Evolutionary conservation across 2,329 filamentous ascomycete species (phyloP).

Genomic region (Aspergillus bombycis): DNA sequence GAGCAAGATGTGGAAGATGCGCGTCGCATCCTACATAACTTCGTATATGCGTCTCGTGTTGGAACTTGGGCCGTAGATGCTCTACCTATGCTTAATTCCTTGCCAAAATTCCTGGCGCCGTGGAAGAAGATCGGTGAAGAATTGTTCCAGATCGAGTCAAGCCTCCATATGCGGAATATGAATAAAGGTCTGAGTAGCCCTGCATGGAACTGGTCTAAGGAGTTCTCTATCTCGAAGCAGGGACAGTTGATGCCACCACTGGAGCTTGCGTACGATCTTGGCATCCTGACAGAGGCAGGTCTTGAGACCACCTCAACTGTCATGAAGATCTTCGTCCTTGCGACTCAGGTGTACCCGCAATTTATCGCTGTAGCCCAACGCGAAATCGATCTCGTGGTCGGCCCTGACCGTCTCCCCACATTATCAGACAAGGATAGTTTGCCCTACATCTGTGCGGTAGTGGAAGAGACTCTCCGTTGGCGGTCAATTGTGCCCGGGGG

Average conservation of each 20-base stretch:
- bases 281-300: constrained; percentile 52
- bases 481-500: constrained; percentile 45
- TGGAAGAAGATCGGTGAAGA: constrained; percentile 39
- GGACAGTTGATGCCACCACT: constrained; percentile 46
- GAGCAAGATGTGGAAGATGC: constrained; percentile 51
- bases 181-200: constrained; percentile 10
- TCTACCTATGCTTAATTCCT: constrained; percentile 46
- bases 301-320: constrained; percentile 52
- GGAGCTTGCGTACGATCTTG: constrained; percentile 51
- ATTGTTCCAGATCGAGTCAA: constrained; percentile 21
- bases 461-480: constrained; percentile 36
- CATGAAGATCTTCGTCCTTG: constrained; percentile 51
- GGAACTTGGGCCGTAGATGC: constrained; percentile 49
- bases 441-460: constrained; percentile 31
- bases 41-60: constrained; percentile 51
- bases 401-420: constrained; percentile 31
- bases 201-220: constrained; percentile 34
- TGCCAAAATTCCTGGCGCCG: constrained; percentile 40
- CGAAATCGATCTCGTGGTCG: constrained; percentile 40
- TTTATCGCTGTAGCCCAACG: constrained; percentile 43
- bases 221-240: constrained; percentile 33
- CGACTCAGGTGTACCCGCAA: constrained; percentile 49
- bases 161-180: constrained; percentile 25
- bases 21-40: constrained; percentile 50
- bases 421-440: constrained; percentile 30